A percentile compares a stretch with the other conserved stretches of the same genome.
These are phyloP conservation scores for Aspergillus melleus DNA, from an alignment of 2,329 filamentous ascomycete species.

Conservation along the genomic window DNA sequence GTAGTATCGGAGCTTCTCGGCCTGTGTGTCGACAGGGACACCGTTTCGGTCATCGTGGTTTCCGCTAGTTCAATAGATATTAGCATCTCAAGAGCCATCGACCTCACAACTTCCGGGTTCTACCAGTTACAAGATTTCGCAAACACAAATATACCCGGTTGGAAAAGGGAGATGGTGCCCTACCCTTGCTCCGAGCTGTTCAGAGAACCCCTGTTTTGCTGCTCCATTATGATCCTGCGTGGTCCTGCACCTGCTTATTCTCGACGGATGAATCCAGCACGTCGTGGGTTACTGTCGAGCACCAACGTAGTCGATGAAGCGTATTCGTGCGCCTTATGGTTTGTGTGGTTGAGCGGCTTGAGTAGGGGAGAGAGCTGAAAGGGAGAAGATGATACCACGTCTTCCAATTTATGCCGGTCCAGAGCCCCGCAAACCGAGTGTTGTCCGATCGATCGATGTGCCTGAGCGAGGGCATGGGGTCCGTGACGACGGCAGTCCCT, in stretches of 20 bases:
- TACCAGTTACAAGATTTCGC: neutral
- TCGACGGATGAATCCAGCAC: neutral
- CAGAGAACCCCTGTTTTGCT: neutral
- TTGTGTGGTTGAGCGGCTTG: neutral
- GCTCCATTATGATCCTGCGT: constrained; percentile 4
- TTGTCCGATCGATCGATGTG: neutral
- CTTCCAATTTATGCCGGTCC: neutral
- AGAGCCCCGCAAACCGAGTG: neutral
- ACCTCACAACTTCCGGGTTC: neutral
- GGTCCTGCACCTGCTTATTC: neutral
- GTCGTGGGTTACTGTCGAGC: neutral
- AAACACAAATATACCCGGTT: neutral
- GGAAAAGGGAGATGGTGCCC: neutral
- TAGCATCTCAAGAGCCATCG: constrained; percentile 3
- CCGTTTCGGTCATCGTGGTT: neutral
- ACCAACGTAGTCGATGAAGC: neutral
- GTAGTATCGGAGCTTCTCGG: constrained; percentile 24
- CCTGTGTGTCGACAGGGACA: neutral
- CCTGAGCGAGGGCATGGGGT: neutral
- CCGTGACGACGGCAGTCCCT: neutral
- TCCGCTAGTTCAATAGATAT: neutral
- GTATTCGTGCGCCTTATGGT: neutral
- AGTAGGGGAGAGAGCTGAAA: neutral
- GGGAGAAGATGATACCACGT: neutral
- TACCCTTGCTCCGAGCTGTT: constrained; percentile 13